Evolutionary conservation across 2,329 filamentous ascomycete species (phyloP).

Genomic region (Epichloe hybrida): DNA sequence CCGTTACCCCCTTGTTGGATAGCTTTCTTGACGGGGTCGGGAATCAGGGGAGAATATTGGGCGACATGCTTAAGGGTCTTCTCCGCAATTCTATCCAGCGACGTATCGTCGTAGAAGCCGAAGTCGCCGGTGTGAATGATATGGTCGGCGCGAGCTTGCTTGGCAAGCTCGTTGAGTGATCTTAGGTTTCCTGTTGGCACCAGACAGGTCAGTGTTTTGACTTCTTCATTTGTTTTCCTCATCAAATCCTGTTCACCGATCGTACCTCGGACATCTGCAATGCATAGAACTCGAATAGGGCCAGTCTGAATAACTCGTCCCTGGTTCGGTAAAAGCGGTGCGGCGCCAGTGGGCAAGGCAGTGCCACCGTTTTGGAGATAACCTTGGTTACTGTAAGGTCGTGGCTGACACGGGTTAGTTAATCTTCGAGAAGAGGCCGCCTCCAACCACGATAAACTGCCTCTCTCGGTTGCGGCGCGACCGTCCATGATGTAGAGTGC

Average conservation of each 20-base stretch:
- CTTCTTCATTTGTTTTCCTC: not conserved
- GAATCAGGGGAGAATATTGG: constrained; percentile 90
- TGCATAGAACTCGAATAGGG: constrained; percentile 53
- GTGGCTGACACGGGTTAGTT: constrained; percentile 21
- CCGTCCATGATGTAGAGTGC: constrained; percentile 2
- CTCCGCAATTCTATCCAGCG: constrained; percentile 91
- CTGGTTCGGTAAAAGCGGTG: constrained; percentile 53
- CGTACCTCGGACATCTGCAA: constrained; percentile 58
- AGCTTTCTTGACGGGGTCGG: constrained; percentile 58
- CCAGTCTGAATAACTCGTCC: constrained; percentile 53
- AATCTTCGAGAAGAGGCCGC: constrained; percentile 5
- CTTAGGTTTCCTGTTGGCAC: constrained; percentile 69
- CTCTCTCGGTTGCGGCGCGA: not conserved
- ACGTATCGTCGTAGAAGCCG: constrained; percentile 95
- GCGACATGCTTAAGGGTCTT: constrained; percentile 98
- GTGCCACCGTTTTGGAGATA: constrained; percentile 52
- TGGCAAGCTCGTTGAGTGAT: constrained; percentile 92
- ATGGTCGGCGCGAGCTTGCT: constrained; percentile 86
- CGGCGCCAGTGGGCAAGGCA: constrained; percentile 42
- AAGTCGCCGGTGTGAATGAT: constrained; percentile 99
- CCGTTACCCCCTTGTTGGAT: constrained; percentile 54
- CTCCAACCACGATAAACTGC: not conserved
- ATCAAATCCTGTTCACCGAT: not conserved
- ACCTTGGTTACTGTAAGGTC: constrained; percentile 36
- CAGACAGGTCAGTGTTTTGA: not conserved